Base-by-base conservation (phyloP, 108 stramenopile genomes). In the Chaetoceros muelleri region DNA sequence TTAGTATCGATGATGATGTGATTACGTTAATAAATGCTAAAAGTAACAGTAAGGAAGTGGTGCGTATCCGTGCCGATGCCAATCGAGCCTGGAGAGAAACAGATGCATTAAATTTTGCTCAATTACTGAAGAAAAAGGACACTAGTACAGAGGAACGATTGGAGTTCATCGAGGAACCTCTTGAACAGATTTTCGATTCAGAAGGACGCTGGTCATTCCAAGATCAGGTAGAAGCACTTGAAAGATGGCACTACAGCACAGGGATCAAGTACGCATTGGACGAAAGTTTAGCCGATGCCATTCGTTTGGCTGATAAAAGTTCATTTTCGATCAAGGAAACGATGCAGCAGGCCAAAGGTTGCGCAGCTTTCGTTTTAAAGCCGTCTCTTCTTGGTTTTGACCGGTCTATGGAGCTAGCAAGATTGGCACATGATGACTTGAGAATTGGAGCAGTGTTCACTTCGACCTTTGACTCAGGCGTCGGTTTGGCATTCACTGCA, bases 111-210 rank as follows among this genome's bases (percentile, higher is more conserved):
- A 28, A 52, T 3, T 90, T 90, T 61, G 62, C 48, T 18, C 29
- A 58, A n/a, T 67, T 63, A 45, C 2, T 83, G 24, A 65, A 62
- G 29, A 55, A 28, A 1, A 24, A 60, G 2, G 49, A 54, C 22
- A 20, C 48, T 10, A 28, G 28, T 52, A 27, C 21, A 8, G 17
- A 28, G 52, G 30, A 17, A 21, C 34, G 27, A 49, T 48, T 86
- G 7, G 88, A 90, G 56, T 90, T 81, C 58, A 73, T 90, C 24
- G 89, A 90, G 58, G 89, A 90, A 65, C 89, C 89, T 7, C 45
- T 90, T 16, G 24, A 64, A 58, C 65, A 68, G 53, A 45, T 58
- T 10, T 60, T 71, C 31, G 24, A 26, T n/a, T 19, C 26, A 16
- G 29, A 57, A 26, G 57, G 46, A 34, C 51, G 57, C 53, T 84